Evolutionary conservation across 179 eudicot genomes (phyloP), one percentile per base, ranked within the genome.

Genomic region (Drosera spatulata): DNA sequence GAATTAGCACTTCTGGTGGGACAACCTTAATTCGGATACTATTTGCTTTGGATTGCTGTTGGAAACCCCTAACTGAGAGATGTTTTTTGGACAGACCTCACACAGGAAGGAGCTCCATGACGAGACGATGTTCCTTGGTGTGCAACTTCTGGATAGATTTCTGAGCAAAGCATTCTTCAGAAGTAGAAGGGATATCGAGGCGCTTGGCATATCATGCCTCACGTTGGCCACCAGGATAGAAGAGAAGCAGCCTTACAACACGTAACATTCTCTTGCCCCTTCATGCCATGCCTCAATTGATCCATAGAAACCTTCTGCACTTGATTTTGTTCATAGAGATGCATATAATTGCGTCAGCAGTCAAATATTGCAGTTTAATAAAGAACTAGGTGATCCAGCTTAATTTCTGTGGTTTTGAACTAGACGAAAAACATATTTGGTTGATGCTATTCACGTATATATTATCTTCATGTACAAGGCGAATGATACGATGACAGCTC

Each of bases 211-310:
- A 55, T 82, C 97, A 12, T 94, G 96, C 73, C 85, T 89, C 64
- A 75, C 96, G 37, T 70, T 90, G 67, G 97, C 99, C 60, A 79
- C 82, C 65, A 85, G 99, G 76, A 76, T 94, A 40, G 99, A 90
- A 78, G 99, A 94, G 68, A 90, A 85, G 64, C 99, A 90, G 78
- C 97, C 96, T 57, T 77, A 63, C 72, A 94, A 94, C 76, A 78
- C 86, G 99, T 94, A 71, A 58, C 9, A 56, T 41, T 55, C 39
- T 10, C 39, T 13, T 39, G 63, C 59, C 55, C 55, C 37, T 52
- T 33, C 55, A 10, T 52, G 12, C 0, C 12, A 6, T 14, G 7
- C 14, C 55, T 52, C 14, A 13, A 52, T n/a, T 14, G 33, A 22
- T 22, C 0, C 33, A 22, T 22, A 22, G 33, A 22, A 22, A 22